Conservation (phyloP, 371 early-diverging fungal genomes). For the Parasitella parasitica region DNA sequence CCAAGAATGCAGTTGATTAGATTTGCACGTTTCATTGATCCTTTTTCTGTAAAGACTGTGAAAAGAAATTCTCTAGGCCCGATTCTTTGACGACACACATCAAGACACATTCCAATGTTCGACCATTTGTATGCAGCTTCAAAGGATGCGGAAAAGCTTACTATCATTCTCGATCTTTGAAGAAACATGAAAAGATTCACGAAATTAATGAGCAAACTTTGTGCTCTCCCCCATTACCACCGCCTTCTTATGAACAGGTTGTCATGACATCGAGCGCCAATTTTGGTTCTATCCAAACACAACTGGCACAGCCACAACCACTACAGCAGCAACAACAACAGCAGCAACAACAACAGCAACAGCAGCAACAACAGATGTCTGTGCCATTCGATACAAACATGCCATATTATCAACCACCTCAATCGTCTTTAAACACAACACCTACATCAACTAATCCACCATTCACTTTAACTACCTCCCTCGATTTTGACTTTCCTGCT, state of each 20-base stretch:
- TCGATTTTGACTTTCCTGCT: not conserved
- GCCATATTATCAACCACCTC: not conserved
- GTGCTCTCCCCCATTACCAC: not conserved
- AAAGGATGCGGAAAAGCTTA: conserved; percentile 74
- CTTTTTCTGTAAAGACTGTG: conserved; percentile 21
- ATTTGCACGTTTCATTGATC: not conserved
- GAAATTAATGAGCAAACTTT: conserved; percentile 13
- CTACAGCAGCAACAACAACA: not conserved
- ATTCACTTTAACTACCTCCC: not conserved
- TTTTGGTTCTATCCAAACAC: not conserved
- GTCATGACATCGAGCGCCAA: not conserved
- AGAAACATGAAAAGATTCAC: conserved; percentile 75
- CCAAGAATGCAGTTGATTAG: too few relatives aligned
- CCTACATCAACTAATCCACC: not conserved
- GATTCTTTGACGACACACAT: conserved; percentile 89
- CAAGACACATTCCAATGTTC: conserved; percentile 82
- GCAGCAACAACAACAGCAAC: not conserved
- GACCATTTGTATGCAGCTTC: conserved; percentile 66
- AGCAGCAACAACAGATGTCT: not conserved
- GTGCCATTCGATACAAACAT: not conserved
- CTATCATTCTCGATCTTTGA: conserved; percentile 77
- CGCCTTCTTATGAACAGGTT: conserved; percentile 9
- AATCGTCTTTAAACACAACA: not conserved
- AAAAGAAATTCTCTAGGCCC: conserved; percentile 81
- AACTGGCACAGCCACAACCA: not conserved